Evolutionary conservation across 139 green algal genomes (phyloP).

Genomic region (Eudorina sp.): DNA sequence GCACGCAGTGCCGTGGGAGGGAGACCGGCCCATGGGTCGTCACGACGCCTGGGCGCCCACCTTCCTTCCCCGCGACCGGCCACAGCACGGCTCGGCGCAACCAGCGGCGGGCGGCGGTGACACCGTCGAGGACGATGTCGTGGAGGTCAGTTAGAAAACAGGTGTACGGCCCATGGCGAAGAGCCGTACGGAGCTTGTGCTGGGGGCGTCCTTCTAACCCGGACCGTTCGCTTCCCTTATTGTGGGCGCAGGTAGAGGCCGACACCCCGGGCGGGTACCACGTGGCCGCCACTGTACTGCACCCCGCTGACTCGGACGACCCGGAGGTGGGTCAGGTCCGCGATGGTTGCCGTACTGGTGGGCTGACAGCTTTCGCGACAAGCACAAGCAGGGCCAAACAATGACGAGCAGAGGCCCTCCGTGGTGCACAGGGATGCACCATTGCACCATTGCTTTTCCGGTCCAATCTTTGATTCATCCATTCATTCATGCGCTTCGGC

Average conservation of each 20-base stretch:
- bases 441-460: no score
- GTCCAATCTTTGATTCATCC: no score
- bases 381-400: no score
- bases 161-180: no score
- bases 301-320: constrained; percentile 27
- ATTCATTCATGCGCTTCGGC: no score
- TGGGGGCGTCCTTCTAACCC: not conserved
- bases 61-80: not conserved
- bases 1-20: not conserved
- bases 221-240: not conserved
- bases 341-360: no score
- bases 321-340: constrained; percentile 21
- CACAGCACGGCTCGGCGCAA: not conserved
- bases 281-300: constrained; percentile 23
- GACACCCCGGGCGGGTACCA: constrained; percentile 35
- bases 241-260: constrained; percentile 15
- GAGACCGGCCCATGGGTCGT: not conserved
- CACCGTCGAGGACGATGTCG: constrained; percentile 8
- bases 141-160: constrained; percentile 15
- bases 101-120: not conserved
- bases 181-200: not conserved
- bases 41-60: not conserved
- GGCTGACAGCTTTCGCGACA: no score
- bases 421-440: no score
- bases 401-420: no score